Evolutionary conservation across 129 eudicot genomes (phyloP), one percentile per base, ranked within the genome.

Genomic region (Flaveria sonorensis): DNA sequence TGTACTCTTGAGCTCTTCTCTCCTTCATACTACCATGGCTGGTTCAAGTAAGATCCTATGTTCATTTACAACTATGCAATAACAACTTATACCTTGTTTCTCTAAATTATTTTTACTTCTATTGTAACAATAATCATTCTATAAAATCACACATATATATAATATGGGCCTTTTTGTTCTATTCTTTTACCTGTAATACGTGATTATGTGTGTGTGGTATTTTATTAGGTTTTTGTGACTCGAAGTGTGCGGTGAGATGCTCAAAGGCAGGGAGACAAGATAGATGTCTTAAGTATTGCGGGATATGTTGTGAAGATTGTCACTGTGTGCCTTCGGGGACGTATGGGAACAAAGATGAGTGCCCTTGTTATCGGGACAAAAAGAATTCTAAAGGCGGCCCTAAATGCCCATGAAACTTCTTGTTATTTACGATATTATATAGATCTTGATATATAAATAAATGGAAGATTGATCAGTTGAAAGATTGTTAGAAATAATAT

Each of bases 1-100:
- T 62, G 75, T 89, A 77, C 64, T 89, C 48, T 76, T 86, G 66
- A 74, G 66, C 61, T 84, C 87, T 71, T 86, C 82, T 60, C 74
- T 84, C 40, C 30, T 89, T 43, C 85, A 82, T 21, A 66, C 85
- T 73, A 82, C 90, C 77, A 77, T 80, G 60, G 95, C 91, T 67
- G 88, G 68, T 71, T 84, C 91, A 71, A 72, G 94, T 89, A 88
- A 88, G 85, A 13, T 69, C 18, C 7, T 40, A n/a, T 18, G 32
- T 24, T 15, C 9, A 28, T 46, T 68, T 39, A 5, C 57, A 64
- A 47, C 18, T 60, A 61, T 48, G 65, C 40, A 30, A 24, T 11
- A 23, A 73, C 57, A 42, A 5, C 39, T 66, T 66, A 68, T 53
- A 30, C 68, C 23, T 20, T 40, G 20, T 65, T 8, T 55, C 4